Percentiles rank a stretch among this genome's conserved stretches.
These are phyloP conservation scores for Penicillium frequentans DNA, from an alignment of 2,329 filamentous ascomycete species.

Conservation along the genomic window DNA sequence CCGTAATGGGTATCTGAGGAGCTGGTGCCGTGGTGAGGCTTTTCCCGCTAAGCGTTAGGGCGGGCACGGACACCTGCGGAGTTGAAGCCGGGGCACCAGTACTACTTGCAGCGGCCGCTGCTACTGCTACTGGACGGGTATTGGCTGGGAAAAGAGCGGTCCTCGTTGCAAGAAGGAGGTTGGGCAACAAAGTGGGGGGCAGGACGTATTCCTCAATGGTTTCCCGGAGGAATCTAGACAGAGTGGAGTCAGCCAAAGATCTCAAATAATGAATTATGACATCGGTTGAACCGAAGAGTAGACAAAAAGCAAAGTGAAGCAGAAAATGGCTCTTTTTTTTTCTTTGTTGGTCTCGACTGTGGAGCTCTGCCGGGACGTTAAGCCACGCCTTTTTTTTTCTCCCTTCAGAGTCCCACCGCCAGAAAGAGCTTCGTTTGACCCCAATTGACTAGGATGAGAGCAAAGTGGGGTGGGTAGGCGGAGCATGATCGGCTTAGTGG, in stretches of 20 bases:
- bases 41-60: slow-evolving; percentile 23
- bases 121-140: slow-evolving; percentile 58
- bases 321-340: slow-evolving; percentile 4
- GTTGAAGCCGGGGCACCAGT: slow-evolving; percentile 19
- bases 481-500: slow-evolving; percentile 31
- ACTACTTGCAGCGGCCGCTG: slow-evolving; percentile 39
- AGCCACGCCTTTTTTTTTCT: background rate
- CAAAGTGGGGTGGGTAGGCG: slow-evolving; percentile 23
- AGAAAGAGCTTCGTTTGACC: slow-evolving; percentile 10
- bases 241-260: slow-evolving; percentile 21
- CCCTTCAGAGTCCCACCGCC: slow-evolving; percentile 6
- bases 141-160: slow-evolving; percentile 85
- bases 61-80: slow-evolving; percentile 24
- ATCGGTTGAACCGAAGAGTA: slow-evolving; percentile 12
- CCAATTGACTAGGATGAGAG: slow-evolving; percentile 10
- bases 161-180: slow-evolving; percentile 62
- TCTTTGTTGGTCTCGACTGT: slow-evolving; percentile 15
- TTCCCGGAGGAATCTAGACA: slow-evolving; percentile 44
- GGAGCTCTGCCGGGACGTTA: slow-evolving; percentile 18
- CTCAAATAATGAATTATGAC: slow-evolving; percentile 16
- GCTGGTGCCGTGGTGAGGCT: slow-evolving; percentile 20
- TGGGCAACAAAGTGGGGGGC: slow-evolving; percentile 64
- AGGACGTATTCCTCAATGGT: slow-evolving; percentile 61
- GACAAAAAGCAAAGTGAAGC: slow-evolving; percentile 10
- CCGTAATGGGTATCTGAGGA: slow-evolving; percentile 7